A percentile compares a stretch with the other conserved stretches of the same genome.
These are phyloP conservation scores for Aspergillus uvarum DNA, from an alignment of 2,329 filamentous ascomycete species.

Conservation along the genomic window DNA sequence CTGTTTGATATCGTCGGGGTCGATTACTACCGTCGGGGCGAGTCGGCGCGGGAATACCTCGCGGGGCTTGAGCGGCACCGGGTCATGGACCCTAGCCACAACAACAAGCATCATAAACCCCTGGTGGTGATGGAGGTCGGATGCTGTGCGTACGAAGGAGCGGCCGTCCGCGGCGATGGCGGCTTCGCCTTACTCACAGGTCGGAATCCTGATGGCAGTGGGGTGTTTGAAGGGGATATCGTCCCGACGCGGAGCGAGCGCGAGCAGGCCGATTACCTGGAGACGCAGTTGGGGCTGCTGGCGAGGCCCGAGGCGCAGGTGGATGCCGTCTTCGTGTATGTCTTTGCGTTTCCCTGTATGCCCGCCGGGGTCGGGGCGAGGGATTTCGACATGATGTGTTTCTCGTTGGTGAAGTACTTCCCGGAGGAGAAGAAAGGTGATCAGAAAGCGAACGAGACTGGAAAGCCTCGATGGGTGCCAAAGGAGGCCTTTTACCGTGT, in stretches of 20 bases:
- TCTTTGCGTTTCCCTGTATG: conserved; percentile 18
- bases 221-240: conserved; percentile 13
- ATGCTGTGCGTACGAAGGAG: conserved; percentile 18
- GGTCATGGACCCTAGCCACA: not conserved
- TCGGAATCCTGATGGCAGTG: conserved; percentile 17
- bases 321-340: conserved; percentile 13
- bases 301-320: not conserved
- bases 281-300: conserved; percentile 14
- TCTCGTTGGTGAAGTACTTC: conserved; percentile 16
- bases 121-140: conserved; percentile 18
- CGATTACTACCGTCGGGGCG: conserved; percentile 16
- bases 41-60: conserved; percentile 14
- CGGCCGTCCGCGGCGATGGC: conserved; percentile 12
- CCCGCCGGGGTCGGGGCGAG: conserved; percentile 4
- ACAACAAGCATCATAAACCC: conserved; percentile 1
- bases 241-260: conserved; percentile 16
- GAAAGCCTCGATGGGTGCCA: conserved; percentile 14
- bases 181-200: conserved; percentile 15
- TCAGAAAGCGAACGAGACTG: not conserved
- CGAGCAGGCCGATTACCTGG: conserved; percentile 17
- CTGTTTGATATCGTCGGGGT: conserved; percentile 19
- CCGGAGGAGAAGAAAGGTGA: conserved; percentile 2
- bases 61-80: conserved; percentile 9
- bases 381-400: conserved; percentile 18
- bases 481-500: conserved; percentile 15